These are phyloP conservation scores for Daldinia sp. DNA, from an alignment of 2,329 filamentous ascomycete species.

Conservation along the genomic window DNA sequence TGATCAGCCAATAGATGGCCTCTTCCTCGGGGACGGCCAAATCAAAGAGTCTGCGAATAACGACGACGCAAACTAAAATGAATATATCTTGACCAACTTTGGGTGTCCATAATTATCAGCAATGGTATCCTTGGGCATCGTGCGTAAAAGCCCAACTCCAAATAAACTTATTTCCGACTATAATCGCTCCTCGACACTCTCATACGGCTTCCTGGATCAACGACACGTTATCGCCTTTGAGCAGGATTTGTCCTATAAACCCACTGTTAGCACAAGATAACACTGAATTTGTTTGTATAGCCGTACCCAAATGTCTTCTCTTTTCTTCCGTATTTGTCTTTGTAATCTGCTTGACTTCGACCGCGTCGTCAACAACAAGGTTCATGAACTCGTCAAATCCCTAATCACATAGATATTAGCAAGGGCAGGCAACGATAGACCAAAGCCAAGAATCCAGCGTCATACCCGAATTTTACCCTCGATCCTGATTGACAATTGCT, in stretches of 20 bases:
- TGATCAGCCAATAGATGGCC: slow-evolving; percentile 82
- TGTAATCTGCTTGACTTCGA: slow-evolving; percentile 86
- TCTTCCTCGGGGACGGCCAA: slow-evolving; percentile 76
- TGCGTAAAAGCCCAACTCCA: slow-evolving; percentile 9
- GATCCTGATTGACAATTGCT: slow-evolving; percentile 92
- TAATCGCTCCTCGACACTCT: slow-evolving; percentile 34
- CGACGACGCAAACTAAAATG: slow-evolving; percentile 34
- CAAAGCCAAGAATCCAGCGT: not conserved
- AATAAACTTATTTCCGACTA: slow-evolving; percentile 1
- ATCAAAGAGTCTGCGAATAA: slow-evolving; percentile 53
- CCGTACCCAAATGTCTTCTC: slow-evolving; percentile 76
- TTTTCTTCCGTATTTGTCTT: slow-evolving; percentile 81
- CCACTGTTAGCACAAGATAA: slow-evolving; percentile 33
- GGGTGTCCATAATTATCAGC: slow-evolving; percentile 18
- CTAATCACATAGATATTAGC: slow-evolving; percentile 54
- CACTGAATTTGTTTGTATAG: not conserved
- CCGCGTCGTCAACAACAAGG: slow-evolving; percentile 91
- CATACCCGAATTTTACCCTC: slow-evolving; percentile 94
- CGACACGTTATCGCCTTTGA: slow-evolving; percentile 74
- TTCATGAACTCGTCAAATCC: slow-evolving; percentile 99
- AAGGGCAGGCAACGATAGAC: slow-evolving; percentile 9
- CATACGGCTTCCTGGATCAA: slow-evolving; percentile 61
- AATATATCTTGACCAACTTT: slow-evolving; percentile 25
- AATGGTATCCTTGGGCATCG: slow-evolving; percentile 17
- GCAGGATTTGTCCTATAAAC: slow-evolving; percentile 65